Conservation (phyloP, 192 early-diverging fungal species). For the Chytriomyces sp. region DNA sequence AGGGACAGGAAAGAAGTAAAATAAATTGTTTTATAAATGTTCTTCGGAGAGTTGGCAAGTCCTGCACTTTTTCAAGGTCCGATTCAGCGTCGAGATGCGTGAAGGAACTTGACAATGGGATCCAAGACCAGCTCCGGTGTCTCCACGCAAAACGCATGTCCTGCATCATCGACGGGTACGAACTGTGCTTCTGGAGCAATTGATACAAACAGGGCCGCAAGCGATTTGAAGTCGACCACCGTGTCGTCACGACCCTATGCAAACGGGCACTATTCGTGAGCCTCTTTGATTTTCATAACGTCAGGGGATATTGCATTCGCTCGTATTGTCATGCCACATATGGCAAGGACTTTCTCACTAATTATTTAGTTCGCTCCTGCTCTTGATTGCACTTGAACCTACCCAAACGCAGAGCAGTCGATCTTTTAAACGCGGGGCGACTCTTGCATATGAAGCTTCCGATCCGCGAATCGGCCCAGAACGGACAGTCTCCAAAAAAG, state of each 20-base stretch:
- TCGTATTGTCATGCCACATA: not conserved
- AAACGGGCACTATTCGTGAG: too few relatives aligned
- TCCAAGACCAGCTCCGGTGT: not conserved
- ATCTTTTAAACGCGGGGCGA: not conserved
- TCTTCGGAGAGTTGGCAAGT: too few relatives aligned
- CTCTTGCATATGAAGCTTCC: not conserved
- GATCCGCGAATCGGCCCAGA: not conserved
- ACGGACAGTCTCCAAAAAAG: not conserved
- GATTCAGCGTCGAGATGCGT: too few relatives aligned
- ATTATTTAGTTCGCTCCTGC: too few relatives aligned
- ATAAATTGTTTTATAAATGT: too few relatives aligned
- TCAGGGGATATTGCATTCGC: not conserved
- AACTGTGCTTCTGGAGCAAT: not conserved
- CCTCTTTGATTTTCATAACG: not conserved
- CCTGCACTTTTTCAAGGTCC: too few relatives aligned
- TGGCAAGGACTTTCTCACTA: not conserved
- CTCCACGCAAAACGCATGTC: not conserved
- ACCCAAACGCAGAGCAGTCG: slow-evolving; percentile 22
- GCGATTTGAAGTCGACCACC: too few relatives aligned
- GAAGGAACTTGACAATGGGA: too few relatives aligned
- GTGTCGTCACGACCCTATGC: too few relatives aligned
- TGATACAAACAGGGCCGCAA: not conserved
- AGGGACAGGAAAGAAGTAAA: too few relatives aligned
- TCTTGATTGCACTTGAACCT: too few relatives aligned
- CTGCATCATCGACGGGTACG: not conserved